Conservation (phyloP, 2,329 filamentous ascomycete genomes). For the Neofusicoccum kwambonambiense region DNA sequence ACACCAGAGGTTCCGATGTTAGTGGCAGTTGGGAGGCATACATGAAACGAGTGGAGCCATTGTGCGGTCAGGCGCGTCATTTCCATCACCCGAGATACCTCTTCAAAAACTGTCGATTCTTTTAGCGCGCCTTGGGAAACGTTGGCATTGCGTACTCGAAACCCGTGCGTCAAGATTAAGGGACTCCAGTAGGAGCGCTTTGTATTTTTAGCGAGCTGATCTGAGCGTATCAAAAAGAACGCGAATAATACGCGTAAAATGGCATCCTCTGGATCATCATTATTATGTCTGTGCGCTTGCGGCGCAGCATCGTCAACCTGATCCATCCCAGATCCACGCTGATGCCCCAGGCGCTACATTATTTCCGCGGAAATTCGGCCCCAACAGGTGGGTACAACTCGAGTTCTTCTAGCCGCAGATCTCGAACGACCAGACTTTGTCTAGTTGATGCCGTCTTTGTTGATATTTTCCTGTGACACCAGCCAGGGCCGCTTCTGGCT, state of each 20-base stretch:
- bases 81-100: conserved; percentile 4
- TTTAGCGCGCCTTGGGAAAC: background rate
- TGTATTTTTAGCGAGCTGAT: background rate
- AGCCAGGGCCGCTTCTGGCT: too few species aligned
- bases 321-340: background rate
- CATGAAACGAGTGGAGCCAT: background rate
- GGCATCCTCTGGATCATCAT: background rate
- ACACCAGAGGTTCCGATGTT: background rate
- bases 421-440: too few species aligned
- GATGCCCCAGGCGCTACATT: too few species aligned
- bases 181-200: background rate
- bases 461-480: too few species aligned
- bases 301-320: background rate
- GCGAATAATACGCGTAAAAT: background rate
- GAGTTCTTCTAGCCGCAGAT: too few species aligned
- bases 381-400: too few species aligned
- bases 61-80: background rate
- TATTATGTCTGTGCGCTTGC: background rate
- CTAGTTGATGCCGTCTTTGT: too few species aligned
- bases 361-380: too few species aligned
- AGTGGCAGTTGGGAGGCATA: background rate
- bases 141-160: conserved; percentile 9
- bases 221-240: background rate
- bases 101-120: background rate
- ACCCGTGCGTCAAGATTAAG: conserved; percentile 12